phyloP scores from a whole-genome alignment of 106 monocot species.

The Acorus gramineus region DNA sequence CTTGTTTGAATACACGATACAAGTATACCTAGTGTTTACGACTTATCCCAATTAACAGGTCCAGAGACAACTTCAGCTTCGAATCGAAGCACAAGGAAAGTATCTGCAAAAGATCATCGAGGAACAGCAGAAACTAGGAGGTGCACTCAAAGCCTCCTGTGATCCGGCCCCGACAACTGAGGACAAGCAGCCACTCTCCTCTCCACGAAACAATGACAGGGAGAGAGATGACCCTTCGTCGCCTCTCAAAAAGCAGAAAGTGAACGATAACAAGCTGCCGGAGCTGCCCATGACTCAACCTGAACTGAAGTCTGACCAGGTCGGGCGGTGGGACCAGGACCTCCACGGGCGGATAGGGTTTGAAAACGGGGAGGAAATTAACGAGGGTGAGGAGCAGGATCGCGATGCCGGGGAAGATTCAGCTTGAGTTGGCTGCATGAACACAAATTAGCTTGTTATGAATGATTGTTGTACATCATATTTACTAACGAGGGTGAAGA shows the following conservation, averaged over 20 bases:
- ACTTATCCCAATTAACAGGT: constrained; percentile 26
- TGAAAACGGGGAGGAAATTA: no score
- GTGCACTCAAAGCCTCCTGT: constrained; percentile 10
- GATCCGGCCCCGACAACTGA: not conserved
- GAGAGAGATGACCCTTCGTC: not conserved
- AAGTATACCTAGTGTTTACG: no score
- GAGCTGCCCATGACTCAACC: not conserved
- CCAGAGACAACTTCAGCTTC: constrained; percentile 65
- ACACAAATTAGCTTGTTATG: no score
- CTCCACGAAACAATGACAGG: constrained; percentile 2
- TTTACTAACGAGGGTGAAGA: no score
- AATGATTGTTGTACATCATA: no score
- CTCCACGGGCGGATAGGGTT: no score
- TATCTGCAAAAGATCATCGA: constrained; percentile 77
- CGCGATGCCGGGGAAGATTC: no score
- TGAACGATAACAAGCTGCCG: constrained; percentile 1
- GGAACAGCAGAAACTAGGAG: constrained; percentile 61
- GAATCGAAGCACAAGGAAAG: constrained; percentile 77
- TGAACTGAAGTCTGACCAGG: no score
- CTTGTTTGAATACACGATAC: no score
- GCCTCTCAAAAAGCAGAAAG: constrained; percentile 27
- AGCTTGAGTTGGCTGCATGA: no score
- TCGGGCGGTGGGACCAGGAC: no score
- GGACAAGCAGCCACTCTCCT: constrained; percentile 10
- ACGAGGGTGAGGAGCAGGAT: no score